phyloP scores from a whole-genome alignment of 352 stramenopile genomes.

The Phytophthora sansomeana region DNA sequence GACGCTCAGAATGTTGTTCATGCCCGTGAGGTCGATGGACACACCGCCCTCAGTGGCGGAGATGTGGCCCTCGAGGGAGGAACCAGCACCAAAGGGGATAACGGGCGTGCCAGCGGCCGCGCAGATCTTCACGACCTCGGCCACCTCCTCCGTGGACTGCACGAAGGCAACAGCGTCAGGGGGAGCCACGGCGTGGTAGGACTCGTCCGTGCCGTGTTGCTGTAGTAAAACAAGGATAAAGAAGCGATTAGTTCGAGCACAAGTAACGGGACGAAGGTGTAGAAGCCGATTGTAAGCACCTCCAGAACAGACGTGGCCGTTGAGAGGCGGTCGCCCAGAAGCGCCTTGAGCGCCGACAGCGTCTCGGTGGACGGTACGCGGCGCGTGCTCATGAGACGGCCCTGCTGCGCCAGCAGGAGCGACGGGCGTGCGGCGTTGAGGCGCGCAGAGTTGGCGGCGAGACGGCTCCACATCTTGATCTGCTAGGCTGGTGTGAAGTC shows the following conservation, averaged over 20 bases:
- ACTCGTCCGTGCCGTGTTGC: constrained; percentile 93
- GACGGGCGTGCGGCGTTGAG: constrained; percentile 24
- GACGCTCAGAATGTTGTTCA: constrained; percentile 79
- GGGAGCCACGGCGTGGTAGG: constrained; percentile 85
- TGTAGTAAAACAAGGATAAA: constrained; percentile 25
- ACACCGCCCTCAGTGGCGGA: constrained; percentile 89
- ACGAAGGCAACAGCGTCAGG: constrained; percentile 92
- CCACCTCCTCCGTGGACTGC: constrained; percentile 88
- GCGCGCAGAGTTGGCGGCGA: constrained; percentile 31
- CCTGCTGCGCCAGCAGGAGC: constrained; percentile 24
- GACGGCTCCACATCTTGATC: constrained; percentile 44
- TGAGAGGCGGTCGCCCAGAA: constrained; percentile 78
- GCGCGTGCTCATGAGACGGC: constrained; percentile 34
- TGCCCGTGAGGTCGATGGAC: constrained; percentile 90
- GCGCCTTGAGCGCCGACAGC: constrained; percentile 55
- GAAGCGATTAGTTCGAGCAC: neutral
- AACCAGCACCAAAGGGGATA: constrained; percentile 94
- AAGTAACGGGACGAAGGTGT: neutral
- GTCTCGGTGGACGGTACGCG: constrained; percentile 41
- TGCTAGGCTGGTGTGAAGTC: constrained; percentile 20
- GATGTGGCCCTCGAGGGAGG: constrained; percentile 97
- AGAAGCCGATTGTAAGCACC: constrained; percentile 28
- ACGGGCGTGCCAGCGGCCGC: constrained; percentile 84
- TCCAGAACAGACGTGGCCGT: constrained; percentile 67
- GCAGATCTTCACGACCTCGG: constrained; percentile 92